Evolutionary conservation across 345 rosid genomes (phyloP), one percentile per base, ranked within the genome.

Genomic region (Punica granatum): DNA sequence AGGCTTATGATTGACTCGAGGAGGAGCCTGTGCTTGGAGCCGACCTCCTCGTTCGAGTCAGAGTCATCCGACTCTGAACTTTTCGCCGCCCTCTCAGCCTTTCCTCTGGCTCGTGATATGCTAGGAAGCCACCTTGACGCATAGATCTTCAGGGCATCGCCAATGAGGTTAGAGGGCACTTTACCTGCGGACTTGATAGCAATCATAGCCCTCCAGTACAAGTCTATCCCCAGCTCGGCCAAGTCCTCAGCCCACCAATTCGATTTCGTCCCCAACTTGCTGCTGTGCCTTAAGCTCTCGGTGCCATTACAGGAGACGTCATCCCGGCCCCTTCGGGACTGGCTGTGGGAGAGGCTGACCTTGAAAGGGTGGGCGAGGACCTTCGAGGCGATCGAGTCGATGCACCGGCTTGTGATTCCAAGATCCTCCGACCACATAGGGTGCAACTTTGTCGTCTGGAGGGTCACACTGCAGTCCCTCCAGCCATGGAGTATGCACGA

Each of bases 201-300:
- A 56, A 89, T 79, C 96, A 91, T 86, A 41, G 86, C 82, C 76
- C 96, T 88, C 99, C 96, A 94, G 41, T 91, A 94, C 30, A 91
- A 81, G 78, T 91, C 96, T 39, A 94, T 85, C 35, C 96, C 79
- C 68, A 94, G 69, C 76, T 94, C 99, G 1, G 97, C 97, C 35
- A 94, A 79, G 73, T 94, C 99, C 73, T 94, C 95, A 60, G 91
- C 99, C 99, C 99, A 94, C 99, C 97, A 94, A 16, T 90, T 61
- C 42, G 43, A 19, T 9, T 30, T 56, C 12, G 61, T 8, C 30
- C 28, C 46, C 6, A 34, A 19, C 44, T 35, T 36, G 46, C 31
- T 26, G 66, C 76, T 85, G 66, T 44, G 77, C 78, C 81, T 79
- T 72, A 64, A 85, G 78, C 88, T 79, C 76, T 78, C 91, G 7